Base-by-base conservation (phyloP, 208 protist species). In the Endotrypanum monterogeii region DNA sequence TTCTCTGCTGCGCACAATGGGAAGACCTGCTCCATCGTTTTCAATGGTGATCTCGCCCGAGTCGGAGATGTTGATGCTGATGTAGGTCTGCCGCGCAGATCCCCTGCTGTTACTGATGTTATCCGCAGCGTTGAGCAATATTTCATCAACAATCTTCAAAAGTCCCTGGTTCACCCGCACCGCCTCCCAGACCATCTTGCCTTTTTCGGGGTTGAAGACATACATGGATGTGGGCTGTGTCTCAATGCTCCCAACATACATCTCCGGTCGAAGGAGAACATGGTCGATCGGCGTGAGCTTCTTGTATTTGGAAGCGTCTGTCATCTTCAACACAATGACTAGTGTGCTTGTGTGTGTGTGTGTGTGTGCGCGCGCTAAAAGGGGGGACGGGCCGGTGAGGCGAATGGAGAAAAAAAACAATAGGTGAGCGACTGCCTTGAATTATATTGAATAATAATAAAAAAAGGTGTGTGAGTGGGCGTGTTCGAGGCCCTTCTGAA, bases 71-170 rank as follows among this genome's bases (percentile, higher is more conserved):
- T 62, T 71, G 39, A 99, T 97, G 73, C 86, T 83, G 76, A 99
- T 95, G 80, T 91, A 95, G 37, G 95, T 97, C 88, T 96, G 95
- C 58, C 80, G 72, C 5, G 46, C 56, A 4, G 61, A 39, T 28
- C 83, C 82, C 28, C 83, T 73, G 62, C 87, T 87, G 82, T 96
- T 97, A 57, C 83, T 87, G 67, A 98, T 94, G 85, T 99, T 99
- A 88, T 99, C 99, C 0, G 98, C 93, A 3, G 98, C 97, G 84
- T 99, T 99, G 11, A 99, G 93, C 12, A 99, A 75, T 63, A 99
- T 99, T 84, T 99, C 99, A 86, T 99, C 99, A 37, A 99, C 98
- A 46, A 99, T 98, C 86, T 99, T 99, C 23, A 97, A 89, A 9
- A 99, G 73, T 23, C 93, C 98, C 41, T 98, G 96, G 48, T 99